These are phyloP conservation scores for Spergularia azorica DNA, from an alignment of 179 eudicot genomes.

Conservation along the genomic window DNA sequence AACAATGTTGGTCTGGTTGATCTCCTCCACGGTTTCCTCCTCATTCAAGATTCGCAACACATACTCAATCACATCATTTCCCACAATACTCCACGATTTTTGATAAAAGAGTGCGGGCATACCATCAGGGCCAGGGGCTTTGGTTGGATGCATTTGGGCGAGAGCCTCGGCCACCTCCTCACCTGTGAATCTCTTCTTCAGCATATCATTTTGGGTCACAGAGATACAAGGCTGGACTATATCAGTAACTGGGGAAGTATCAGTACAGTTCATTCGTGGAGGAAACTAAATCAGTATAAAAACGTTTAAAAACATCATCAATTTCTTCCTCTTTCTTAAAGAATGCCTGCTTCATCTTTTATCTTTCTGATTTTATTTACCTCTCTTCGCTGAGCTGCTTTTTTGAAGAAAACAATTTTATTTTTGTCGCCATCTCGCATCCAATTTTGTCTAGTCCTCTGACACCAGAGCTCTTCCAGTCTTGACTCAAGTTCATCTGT, in stretches of 20 bases:
- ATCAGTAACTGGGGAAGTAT: background rate
- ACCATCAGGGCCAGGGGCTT: constrained; percentile 11
- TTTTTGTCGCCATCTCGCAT: background rate
- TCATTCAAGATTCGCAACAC: background rate
- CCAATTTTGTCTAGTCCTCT: background rate
- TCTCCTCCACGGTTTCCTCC: too few species aligned
- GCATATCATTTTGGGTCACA: background rate
- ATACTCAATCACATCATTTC: background rate
- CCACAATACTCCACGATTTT: background rate
- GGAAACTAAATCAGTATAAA: background rate
- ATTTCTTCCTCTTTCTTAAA: background rate
- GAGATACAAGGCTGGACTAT: background rate
- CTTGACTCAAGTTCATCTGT: background rate
- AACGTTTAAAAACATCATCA: background rate
- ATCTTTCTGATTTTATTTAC: background rate
- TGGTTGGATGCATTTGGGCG: background rate
- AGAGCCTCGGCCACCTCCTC: background rate
- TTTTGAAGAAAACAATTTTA: background rate
- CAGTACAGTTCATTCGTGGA: background rate
- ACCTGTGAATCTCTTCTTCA: background rate
- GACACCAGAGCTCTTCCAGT: background rate
- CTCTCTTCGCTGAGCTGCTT: background rate
- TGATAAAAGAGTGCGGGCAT: background rate
- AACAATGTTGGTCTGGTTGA: background rate
- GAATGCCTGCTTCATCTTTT: background rate